These are phyloP conservation scores for sunflower (Helianthus annuus) DNA, from an alignment of 129 eudicot genomes.

Conservation along the genomic window HanXRQr2.0-SUNRISE NC_035448.2:166194665-166195164, in stretches of 20 bases:
- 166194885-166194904: background rate
- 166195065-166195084: too few relatives aligned
- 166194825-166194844: constrained; percentile 12
- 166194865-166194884: background rate
- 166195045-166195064: too few relatives aligned
- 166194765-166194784: background rate
- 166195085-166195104: too few relatives aligned
- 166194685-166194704: background rate
- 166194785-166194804: background rate
- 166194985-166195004: background rate
- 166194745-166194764: background rate
- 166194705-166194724: background rate
- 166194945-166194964: background rate
- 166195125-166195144: too few relatives aligned
- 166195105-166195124: too few relatives aligned
- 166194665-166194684: background rate
- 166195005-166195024: background rate
- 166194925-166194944: background rate
- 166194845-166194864: background rate
- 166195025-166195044: background rate
- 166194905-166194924: background rate
- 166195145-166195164: too few relatives aligned
- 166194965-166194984: background rate
- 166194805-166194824: constrained; percentile 16
- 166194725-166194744: background rate